phyloP scores from a whole-genome alignment of 2,329 filamentous ascomycete species.

The Fusarium lateritium region DNA sequence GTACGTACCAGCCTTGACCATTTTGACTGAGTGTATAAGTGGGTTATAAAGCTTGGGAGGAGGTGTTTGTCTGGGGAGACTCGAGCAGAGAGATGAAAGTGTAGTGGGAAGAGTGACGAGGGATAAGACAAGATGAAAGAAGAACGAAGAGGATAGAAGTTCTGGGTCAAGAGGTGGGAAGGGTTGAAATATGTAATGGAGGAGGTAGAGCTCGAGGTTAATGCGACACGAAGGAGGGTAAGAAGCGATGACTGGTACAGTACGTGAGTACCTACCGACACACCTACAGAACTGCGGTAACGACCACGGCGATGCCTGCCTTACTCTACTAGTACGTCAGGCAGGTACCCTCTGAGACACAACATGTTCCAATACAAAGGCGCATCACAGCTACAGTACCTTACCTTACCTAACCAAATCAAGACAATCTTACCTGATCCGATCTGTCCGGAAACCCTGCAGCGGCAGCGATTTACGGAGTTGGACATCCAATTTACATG shows the following conservation, averaged over 20 bases:
- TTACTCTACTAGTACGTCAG: constrained; percentile 8
- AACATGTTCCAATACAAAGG: constrained; percentile 16
- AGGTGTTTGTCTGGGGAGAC: constrained; percentile 5
- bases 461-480: constrained; percentile 20
- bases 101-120: constrained; percentile 14
- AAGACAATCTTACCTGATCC: constrained; percentile 20
- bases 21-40: constrained; percentile 54
- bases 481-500: constrained; percentile 35
- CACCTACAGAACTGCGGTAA: constrained; percentile 19
- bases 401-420: background rate
- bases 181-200: constrained; percentile 43
- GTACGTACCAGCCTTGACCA: constrained; percentile 74
- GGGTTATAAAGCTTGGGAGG: constrained; percentile 23
- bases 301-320: constrained; percentile 36
- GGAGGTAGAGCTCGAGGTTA: constrained; percentile 34
- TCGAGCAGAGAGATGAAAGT: constrained; percentile 18
- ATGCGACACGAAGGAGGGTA: constrained; percentile 26
- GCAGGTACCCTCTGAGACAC: constrained; percentile 28
- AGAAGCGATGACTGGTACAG: constrained; percentile 25
- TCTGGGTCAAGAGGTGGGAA: constrained; percentile 38
- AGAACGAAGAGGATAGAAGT: constrained; percentile 20
- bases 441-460: constrained; percentile 23
- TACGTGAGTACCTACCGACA: constrained; percentile 4
- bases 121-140: constrained; percentile 13
- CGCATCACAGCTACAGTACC: background rate